Conservation (phyloP, 1,139 yeast species). For the Geotrichum reessii region DNA sequence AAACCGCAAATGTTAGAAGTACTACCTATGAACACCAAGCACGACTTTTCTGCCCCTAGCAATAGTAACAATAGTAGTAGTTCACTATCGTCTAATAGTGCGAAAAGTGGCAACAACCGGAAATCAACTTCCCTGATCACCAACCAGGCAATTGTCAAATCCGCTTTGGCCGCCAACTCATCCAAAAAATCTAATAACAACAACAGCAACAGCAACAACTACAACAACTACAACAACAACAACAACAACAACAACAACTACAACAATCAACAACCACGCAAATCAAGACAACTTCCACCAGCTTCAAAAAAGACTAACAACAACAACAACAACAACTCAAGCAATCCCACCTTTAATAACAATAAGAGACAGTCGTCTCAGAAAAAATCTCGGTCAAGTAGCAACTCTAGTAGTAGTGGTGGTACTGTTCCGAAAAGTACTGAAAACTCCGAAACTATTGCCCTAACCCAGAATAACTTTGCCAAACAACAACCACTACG, state of each 20-base stretch:
- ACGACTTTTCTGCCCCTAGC: background rate
- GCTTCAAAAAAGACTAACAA: background rate
- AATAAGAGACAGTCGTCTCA: background rate
- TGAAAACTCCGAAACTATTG: background rate
- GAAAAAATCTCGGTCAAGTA: background rate
- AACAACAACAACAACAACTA: conserved; percentile 3
- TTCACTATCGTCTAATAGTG: background rate
- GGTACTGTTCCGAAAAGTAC: conserved; percentile 4
- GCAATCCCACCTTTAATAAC: background rate
- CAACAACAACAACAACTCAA: too few relatives aligned
- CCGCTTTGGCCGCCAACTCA: conserved; percentile 23
- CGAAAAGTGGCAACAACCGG: conserved; percentile 2
- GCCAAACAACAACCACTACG: background rate
- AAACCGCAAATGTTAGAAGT: conserved; percentile 12
- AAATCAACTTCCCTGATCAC: conserved; percentile 24
- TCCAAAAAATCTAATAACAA: conserved; percentile 1
- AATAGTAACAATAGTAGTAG: background rate
- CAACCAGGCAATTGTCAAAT: conserved; percentile 29
- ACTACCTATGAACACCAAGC: conserved; percentile 13
- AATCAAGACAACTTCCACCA: background rate
- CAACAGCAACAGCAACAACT: conserved; percentile 1
- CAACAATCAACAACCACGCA: too few relatives aligned
- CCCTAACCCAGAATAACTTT: background rate
- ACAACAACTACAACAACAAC: too few relatives aligned
- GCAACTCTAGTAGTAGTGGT: conserved; percentile 2